A percentile compares a stretch with the other conserved stretches of the same genome.
Evolutionary conservation across 2,329 filamentous ascomycete genomes (phyloP).

Genomic region (Knufia fluminis): DNA sequence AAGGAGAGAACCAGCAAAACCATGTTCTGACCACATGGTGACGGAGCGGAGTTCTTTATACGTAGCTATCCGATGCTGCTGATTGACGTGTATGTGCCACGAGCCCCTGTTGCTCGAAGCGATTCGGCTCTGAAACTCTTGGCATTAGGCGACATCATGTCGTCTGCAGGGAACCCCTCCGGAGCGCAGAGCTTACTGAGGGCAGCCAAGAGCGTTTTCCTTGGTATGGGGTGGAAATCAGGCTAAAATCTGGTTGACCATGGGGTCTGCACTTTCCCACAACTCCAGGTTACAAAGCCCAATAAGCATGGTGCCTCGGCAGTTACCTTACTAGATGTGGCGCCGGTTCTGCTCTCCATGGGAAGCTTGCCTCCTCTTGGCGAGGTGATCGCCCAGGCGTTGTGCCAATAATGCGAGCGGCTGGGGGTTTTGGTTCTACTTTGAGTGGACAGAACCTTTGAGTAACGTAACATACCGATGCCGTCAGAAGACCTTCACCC

Average conservation of each 20-base stretch:
- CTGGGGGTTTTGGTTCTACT: neutral
- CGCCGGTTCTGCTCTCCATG: neutral
- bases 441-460: neutral
- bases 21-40: neutral
- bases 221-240: neutral
- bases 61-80: neutral
- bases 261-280: neutral
- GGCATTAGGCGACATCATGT: neutral
- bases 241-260: neutral
- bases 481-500: neutral
- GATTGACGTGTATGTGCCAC: neutral
- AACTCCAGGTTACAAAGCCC: neutral
- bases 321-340: neutral
- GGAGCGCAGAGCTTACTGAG: no score
- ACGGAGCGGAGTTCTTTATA: neutral
- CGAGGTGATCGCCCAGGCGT: neutral
- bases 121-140: neutral
- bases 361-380: neutral
- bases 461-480: neutral
- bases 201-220: no score
- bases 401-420: neutral
- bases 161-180: neutral
- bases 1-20: neutral
- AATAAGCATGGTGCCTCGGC: neutral
- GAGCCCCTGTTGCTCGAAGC: neutral